Percentiles rank a stretch among this genome's conserved stretches.
Conservation (phyloP, 2,329 filamentous ascomycete genomes). For the Ceratocystis cubensis region DNA sequence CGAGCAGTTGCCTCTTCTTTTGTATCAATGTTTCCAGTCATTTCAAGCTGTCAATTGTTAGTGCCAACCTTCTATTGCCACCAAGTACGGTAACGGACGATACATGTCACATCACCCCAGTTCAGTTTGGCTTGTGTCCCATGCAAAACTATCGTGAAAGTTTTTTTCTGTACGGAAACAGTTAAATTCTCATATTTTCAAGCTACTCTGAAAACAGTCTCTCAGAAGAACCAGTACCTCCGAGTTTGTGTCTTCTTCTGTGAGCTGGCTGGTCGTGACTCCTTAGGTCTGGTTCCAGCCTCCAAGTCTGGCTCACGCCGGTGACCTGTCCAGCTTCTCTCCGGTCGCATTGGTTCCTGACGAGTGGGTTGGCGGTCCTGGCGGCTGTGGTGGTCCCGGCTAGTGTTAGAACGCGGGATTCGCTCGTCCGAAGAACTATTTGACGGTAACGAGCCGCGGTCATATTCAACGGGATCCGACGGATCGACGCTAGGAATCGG, state of each 20-base stretch:
- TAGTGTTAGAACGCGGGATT: background rate
- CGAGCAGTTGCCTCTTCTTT: background rate
- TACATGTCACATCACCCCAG: no score
- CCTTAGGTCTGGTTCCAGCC: background rate
- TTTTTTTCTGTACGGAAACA: background rate
- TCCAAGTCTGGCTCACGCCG: constrained; percentile 7
- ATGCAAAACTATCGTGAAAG: background rate
- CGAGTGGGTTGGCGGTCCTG: constrained; percentile 1
- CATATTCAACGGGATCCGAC: constrained; percentile 41
- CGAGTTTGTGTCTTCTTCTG: background rate
- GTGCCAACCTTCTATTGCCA: no score
- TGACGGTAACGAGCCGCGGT: constrained; percentile 26
- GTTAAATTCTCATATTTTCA: background rate
- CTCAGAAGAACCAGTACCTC: constrained; percentile 5
- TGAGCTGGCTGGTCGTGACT: background rate
- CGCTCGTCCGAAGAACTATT: background rate
- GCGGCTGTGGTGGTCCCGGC: background rate
- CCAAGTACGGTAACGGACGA: no score
- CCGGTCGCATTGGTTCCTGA: constrained; percentile 3
- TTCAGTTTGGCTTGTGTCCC: background rate
- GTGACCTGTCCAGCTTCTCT: constrained; percentile 5
- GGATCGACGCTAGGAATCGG: constrained; percentile 39
- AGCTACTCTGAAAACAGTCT: background rate
- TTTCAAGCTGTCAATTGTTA: no score
- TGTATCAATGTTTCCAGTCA: background rate